Conservation (phyloP, 2,329 filamentous ascomycete species). For the Camillea tinctor region DNA sequence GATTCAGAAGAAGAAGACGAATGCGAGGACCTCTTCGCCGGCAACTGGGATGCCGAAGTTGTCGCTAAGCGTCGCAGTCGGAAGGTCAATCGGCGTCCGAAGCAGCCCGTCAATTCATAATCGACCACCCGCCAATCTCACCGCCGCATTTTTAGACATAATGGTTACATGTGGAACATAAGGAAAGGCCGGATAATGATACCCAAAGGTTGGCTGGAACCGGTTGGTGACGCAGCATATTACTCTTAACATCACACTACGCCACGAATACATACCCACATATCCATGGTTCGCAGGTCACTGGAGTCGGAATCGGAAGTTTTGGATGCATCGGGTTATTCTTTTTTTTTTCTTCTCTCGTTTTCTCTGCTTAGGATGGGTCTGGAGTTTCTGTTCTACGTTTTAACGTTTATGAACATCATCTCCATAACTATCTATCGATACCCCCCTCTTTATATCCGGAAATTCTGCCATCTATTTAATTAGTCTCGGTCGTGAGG, state of each 20-base stretch:
- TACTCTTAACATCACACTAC: background rate
- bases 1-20: slow-evolving; percentile 66
- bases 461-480: background rate
- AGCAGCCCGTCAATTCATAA: slow-evolving; percentile 9
- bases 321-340: background rate
- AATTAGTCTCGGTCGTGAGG: background rate
- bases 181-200: background rate
- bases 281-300: background rate
- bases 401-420: background rate
- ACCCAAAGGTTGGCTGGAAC: background rate
- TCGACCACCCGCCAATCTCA: background rate
- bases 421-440: background rate
- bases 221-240: background rate
- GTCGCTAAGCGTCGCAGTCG: slow-evolving; percentile 47
- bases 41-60: slow-evolving; percentile 56
- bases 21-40: slow-evolving; percentile 64
- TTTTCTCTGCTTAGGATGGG: background rate
- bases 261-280: background rate
- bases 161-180: background rate
- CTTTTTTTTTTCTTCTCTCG: background rate
- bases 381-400: background rate
- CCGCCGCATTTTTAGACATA: background rate
- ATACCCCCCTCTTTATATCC: background rate
- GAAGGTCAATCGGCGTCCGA: slow-evolving; percentile 30
- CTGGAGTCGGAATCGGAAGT: background rate